Percentiles rank a stretch among this genome's conserved stretches.
Conservation (phyloP, 345 rosid species). For the Alliaria petiolata region DNA sequence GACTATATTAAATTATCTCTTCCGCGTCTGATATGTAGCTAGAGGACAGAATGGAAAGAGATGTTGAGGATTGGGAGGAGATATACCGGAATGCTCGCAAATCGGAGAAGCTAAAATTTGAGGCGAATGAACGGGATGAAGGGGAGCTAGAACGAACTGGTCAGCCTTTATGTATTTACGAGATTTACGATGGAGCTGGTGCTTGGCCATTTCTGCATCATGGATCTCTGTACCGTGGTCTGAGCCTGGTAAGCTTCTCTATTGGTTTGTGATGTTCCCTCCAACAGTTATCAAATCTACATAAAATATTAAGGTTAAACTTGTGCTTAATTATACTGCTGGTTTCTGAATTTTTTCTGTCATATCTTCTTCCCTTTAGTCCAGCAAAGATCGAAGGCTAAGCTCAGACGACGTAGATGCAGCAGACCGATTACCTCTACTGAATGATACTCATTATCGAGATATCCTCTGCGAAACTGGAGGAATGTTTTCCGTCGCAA, state of each 20-base stretch:
- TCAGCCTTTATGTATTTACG: constrained; percentile 89
- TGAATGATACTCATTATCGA: constrained; percentile 60
- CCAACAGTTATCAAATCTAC: background rate
- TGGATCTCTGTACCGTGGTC: constrained; percentile 90
- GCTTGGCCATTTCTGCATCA: constrained; percentile 97
- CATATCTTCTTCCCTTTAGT: constrained; percentile 51
- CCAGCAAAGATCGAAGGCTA: constrained; percentile 63
- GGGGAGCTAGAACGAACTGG: constrained; percentile 99
- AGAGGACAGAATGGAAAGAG: constrained; percentile 80
- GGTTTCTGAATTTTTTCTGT: constrained; percentile 68
- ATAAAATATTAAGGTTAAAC: background rate
- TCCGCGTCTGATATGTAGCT: constrained; percentile 46
- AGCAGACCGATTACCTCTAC: constrained; percentile 64
- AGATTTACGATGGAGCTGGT: constrained; percentile 85
- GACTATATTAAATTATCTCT: constrained; percentile 24
- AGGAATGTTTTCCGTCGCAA: constrained; percentile 95
- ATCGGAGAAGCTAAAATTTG: constrained; percentile 83
- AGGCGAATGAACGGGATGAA: constrained; percentile 93
- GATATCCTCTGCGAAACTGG: constrained; percentile 86
- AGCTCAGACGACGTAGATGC: constrained; percentile 98
- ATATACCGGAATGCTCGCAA: constrained; percentile 86
- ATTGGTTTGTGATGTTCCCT: constrained; percentile 12
- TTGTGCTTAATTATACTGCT: background rate
- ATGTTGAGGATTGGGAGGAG: constrained; percentile 75
- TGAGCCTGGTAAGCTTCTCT: constrained; percentile 80